Evolutionary conservation across 148 eudicot genomes (phyloP).

Genomic region (Talinum fruticosum): DNA sequence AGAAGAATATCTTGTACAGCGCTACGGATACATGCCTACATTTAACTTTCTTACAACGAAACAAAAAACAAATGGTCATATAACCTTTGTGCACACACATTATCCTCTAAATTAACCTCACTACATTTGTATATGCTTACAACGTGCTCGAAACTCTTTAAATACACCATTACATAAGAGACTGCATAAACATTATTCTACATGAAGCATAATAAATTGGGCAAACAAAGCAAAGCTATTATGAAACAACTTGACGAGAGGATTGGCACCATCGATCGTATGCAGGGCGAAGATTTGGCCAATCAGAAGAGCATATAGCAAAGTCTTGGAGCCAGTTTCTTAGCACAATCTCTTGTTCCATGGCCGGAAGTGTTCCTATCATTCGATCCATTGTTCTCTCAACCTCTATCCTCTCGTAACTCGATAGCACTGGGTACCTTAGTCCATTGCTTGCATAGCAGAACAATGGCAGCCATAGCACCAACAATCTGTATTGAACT

Average conservation of each 20-base stretch:
- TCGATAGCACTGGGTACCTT: slow-evolving; percentile 14
- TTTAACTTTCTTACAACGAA: too few relatives aligned
- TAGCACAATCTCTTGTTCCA: slow-evolving; percentile 13
- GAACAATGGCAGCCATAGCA: slow-evolving; percentile 17
- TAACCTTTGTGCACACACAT: too few relatives aligned
- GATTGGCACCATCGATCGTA: slow-evolving; percentile 17
- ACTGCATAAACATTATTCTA: neutral
- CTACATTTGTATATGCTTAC: too few relatives aligned
- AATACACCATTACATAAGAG: neutral
- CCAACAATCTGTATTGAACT: slow-evolving; percentile 19
- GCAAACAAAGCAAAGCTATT: neutral
- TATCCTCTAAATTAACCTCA: too few relatives aligned
- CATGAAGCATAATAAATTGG: neutral
- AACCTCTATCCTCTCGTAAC: slow-evolving; percentile 5
- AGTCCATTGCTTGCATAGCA: slow-evolving; percentile 13
- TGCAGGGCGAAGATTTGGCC: slow-evolving; percentile 17
- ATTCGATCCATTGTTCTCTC: slow-evolving; percentile 14
- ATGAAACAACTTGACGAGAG: slow-evolving; percentile 11
- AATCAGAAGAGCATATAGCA: slow-evolving; percentile 13
- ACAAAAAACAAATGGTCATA: too few relatives aligned
- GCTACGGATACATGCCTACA: too few relatives aligned
- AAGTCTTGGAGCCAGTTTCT: slow-evolving; percentile 18
- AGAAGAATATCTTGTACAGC: too few relatives aligned
- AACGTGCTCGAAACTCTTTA: too few relatives aligned
- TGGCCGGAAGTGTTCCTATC: neutral